Evolutionary conservation across 805 yeast species (phyloP), one percentile per base, ranked within the genome.

Genomic region (Starmerella khaoyaiensis): DNA sequence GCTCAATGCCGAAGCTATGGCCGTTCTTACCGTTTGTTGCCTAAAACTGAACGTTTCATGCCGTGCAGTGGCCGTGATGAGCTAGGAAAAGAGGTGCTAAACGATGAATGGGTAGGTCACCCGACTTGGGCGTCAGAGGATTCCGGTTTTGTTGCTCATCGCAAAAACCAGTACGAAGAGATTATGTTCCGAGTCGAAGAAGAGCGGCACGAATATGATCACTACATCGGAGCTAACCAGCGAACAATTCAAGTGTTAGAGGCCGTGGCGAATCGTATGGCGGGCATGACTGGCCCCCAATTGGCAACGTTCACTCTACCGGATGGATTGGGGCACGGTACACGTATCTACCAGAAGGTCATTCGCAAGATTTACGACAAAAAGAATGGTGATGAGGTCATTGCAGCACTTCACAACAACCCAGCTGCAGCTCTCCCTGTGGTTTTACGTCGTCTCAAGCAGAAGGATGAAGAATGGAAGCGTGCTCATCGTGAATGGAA

Each of bases 91-190:
- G 96, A 87, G 54, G 95, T 90, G 12, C 68, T 90, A 50, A 90
- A 90, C 59, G 98, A 90, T 58, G 97, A 87, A 60, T 90, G 97
- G 96, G 97, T 90, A 24, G 95, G 96, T 5, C 97, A 90, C 60
- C 99, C 99, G 17, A 93, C 94, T n/a, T 90, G 99, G 99, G 98
- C 97, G 4, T 87, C 97, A 0, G 99, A 90, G 58, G 99, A 90
- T 58, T 81, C 95, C 10, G 99, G 98, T 0, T 90, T 87, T 52
- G 86, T 90, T 56, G 95, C 98, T n/a, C 99, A 90, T 58, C 74
- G 97, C 47, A 90, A 90, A 60, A 90, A 90, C 56, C 98, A 90
- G 62, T 90, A 87, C 57, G 99, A 90, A 60, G 99, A 90, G 58
- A 81, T 90, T 34, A 62, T 90, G 37, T 86, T 84, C 64, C 78